These are phyloP conservation scores for Silene latifolia DNA, from an alignment of 148 eudicot genomes.

Conservation along the genomic window DNA sequence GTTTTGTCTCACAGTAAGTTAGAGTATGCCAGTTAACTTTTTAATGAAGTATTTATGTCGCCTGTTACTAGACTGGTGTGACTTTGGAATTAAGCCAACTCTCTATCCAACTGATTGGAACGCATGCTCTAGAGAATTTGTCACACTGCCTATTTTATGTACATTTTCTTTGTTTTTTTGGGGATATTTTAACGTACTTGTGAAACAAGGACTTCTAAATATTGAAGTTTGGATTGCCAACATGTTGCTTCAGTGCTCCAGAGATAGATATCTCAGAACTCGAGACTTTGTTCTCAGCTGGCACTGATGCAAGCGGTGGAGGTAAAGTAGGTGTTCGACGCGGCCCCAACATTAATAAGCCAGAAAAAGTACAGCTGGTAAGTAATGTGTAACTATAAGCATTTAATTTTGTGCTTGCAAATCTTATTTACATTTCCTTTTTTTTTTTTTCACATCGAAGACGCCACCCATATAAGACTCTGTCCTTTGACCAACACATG, in stretches of 20 bases:
- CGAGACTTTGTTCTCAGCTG: constrained; percentile 85
- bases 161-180: not conserved
- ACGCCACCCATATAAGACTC: too few relatives aligned
- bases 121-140: constrained; percentile 7
- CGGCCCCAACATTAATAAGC: constrained; percentile 73
- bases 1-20: not conserved
- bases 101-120: not conserved
- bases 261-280: constrained; percentile 97
- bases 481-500: too few relatives aligned
- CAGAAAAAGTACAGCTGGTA: constrained; percentile 95
- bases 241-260: constrained; percentile 68
- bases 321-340: constrained; percentile 65
- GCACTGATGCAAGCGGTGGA: constrained; percentile 58
- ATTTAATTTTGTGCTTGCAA: too few relatives aligned
- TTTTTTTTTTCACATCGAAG: too few relatives aligned
- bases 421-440: too few relatives aligned
- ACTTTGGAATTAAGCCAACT: not conserved
- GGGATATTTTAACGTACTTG: not conserved
- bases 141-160: not conserved
- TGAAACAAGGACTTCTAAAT: not conserved
- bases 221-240: constrained; percentile 18
- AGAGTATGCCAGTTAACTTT: not conserved
- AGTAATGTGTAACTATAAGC: constrained; percentile 26
- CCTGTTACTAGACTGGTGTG: not conserved
- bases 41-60: too few relatives aligned